Evolutionary conservation across 371 early-diverging fungal genomes (phyloP), one percentile per base, ranked within the genome.

Genomic region (Chytridium lagenaria): DNA sequence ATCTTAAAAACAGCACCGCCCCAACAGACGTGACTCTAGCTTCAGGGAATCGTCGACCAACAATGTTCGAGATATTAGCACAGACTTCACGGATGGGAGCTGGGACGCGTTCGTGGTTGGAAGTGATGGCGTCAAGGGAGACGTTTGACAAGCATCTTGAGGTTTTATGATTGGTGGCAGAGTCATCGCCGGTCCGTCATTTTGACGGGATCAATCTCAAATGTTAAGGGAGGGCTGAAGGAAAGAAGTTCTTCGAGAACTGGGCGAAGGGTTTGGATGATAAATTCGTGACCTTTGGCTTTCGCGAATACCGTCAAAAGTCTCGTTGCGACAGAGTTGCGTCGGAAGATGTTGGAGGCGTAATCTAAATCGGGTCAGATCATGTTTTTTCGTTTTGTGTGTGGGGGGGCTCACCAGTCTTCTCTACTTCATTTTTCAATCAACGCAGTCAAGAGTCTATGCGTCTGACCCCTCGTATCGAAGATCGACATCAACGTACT

Each of bases 1-100:
- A 95, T 2, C 98, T 91, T 72, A 98, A 81, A 77, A 97, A 98
- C 70, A 98, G 88, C 73, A 97, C 96, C 0, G 95, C 94, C 68
- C 97, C 97, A 0, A 98, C 94, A 33, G 96, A 95, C 0, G 91
- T 91, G 55, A 89, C 87, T 22, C 76, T 71, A 2, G 95, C 92
- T 57, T 93, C 94, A 0, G 95, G 95, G 82, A 95, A 97, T 10
- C 91, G 86, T 59, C 88, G 85, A 30, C 88, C 89, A 0, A 96
- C 97, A 12, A 93, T 84, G 37, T 84, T 86, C 33, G 92, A 82
- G 23, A 97, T 86, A 65, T 91, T 88, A 73, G 89, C 85, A 69
- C 97, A 98, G 51, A 94, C 90, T 70, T 92, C 91, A 2, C 93
- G 86, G 76, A 97, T 87, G 1, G 83, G 80, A 78, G 71, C 74